phyloP scores from a whole-genome alignment of 2,329 filamentous ascomycete genomes.

The Colletotrichum abscissum region DNA sequence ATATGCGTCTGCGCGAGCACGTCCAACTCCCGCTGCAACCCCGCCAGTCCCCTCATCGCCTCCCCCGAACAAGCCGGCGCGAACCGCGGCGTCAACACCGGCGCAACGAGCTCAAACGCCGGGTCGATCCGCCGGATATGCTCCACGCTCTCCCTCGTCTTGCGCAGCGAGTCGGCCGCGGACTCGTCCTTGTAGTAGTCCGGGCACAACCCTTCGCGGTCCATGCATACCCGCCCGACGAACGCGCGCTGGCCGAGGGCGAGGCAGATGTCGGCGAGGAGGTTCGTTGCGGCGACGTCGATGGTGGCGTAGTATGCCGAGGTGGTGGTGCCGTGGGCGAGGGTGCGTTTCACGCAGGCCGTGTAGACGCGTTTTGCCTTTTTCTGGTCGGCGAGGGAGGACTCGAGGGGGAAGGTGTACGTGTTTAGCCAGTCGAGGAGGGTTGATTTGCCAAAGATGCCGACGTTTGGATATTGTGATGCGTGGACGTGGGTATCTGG shows the following conservation, averaged over 20 bases:
- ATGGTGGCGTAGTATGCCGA: slow-evolving; percentile 96
- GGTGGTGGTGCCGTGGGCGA: slow-evolving; percentile 92
- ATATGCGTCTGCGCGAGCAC: slow-evolving; percentile 90
- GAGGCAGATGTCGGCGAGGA: slow-evolving; percentile 88
- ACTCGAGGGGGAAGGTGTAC: slow-evolving; percentile 95
- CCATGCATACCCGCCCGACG: slow-evolving; percentile 96
- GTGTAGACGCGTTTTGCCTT: slow-evolving; percentile 80
- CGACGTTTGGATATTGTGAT: slow-evolving; percentile 92
- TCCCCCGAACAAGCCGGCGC: slow-evolving; percentile 71
- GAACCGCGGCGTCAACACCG: slow-evolving; percentile 82
- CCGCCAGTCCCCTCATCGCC: slow-evolving; percentile 72
- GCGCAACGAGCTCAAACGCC: slow-evolving; percentile 70
- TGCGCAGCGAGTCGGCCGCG: slow-evolving; percentile 64
- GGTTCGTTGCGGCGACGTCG: slow-evolving; percentile 88
- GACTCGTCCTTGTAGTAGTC: slow-evolving; percentile 83
- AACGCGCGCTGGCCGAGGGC: slow-evolving; percentile 86
- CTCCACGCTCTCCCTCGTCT: slow-evolving; percentile 69
- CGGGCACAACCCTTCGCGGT: slow-evolving; percentile 73
- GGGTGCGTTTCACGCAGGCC: slow-evolving; percentile 80
- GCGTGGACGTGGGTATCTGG: slow-evolving; percentile 96
- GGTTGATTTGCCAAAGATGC: slow-evolving; percentile 93
- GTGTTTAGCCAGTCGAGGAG: slow-evolving; percentile 93
- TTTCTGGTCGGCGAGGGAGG: slow-evolving; percentile 72
- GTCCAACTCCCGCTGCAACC: slow-evolving; percentile 69
- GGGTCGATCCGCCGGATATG: slow-evolving; percentile 79